Evolutionary conservation across 202 grass and related monocot species (phyloP).

Genomic region (Schoenoplectus tabernaemontani): DNA sequence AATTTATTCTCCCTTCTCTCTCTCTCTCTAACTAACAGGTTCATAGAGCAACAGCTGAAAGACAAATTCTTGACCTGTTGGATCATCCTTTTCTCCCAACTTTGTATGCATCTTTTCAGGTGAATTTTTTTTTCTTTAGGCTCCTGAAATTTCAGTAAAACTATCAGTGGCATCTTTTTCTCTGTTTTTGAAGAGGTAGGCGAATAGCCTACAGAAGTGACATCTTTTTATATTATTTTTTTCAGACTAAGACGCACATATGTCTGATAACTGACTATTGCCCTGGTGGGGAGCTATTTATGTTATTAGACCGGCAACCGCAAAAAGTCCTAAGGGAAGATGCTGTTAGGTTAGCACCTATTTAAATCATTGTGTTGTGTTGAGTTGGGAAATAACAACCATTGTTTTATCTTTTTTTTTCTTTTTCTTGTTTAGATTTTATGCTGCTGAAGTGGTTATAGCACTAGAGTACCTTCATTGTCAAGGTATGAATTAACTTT

Average conservation of each 20-base stretch:
- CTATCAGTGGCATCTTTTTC: background rate
- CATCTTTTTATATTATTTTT: background rate
- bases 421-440: conserved; percentile 46
- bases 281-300: conserved; percentile 78
- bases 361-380: conserved; percentile 11
- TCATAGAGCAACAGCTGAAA: conserved; percentile 77
- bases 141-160: background rate
- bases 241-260: conserved; percentile 83
- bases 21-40: conserved; percentile 34
- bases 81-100: conserved; percentile 94
- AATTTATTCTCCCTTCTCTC: background rate
- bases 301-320: conserved; percentile 68
- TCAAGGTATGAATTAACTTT: conserved; percentile 45
- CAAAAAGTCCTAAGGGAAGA: conserved; percentile 66
- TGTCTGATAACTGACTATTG: conserved; percentile 84
- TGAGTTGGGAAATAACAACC: background rate
- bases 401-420: conserved; percentile 13
- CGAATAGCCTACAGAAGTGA: background rate
- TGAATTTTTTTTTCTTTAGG: conserved; percentile 25
- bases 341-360: conserved; percentile 57
- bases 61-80: conserved; percentile 79
- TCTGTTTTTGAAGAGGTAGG: background rate
- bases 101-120: conserved; percentile 94
- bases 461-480: conserved; percentile 96
- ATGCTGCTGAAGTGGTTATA: conserved; percentile 76